Percentiles rank a stretch among this genome's conserved stretches.
Evolutionary conservation across 495 filamentous ascomycete genomes (phyloP).

Genomic region (Annulohypoxylon stygium): DNA sequence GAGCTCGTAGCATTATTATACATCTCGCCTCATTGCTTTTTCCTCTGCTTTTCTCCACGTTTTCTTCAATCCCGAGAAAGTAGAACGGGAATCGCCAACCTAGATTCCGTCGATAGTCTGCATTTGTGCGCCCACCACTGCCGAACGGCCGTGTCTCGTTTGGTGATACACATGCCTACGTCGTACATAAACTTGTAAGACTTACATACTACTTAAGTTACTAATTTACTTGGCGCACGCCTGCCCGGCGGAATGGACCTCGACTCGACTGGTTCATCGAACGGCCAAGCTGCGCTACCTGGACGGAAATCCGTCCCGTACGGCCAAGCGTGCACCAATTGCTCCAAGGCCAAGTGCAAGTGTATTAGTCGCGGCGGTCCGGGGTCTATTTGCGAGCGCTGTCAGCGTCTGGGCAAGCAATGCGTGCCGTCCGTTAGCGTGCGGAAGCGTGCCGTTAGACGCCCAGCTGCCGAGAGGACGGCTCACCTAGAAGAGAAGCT

Average conservation of each 20-base stretch:
- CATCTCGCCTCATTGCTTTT: conserved; percentile 5
- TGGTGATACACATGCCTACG: background rate
- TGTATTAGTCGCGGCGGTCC: conserved; percentile 58
- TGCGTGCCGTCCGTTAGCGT: conserved; percentile 57
- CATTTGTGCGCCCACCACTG: conserved; percentile 21
- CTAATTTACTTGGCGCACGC: conserved; percentile 11
- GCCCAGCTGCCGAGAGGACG: conserved; percentile 50
- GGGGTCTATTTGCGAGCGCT: conserved; percentile 65
- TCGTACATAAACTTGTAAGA: background rate
- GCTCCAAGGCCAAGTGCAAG: conserved; percentile 68
- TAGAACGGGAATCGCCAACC: conserved; percentile 22
- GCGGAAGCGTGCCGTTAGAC: conserved; percentile 51
- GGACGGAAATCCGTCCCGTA: conserved; percentile 47
- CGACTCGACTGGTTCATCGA: conserved; percentile 23
- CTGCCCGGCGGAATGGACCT: conserved; percentile 32
- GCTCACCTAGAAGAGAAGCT: conserved; percentile 63
- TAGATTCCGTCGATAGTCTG: conserved; percentile 19
- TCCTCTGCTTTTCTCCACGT: background rate
- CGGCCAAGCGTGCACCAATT: conserved; percentile 68
- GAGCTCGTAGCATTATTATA: conserved; percentile 9
- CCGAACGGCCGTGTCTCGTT: conserved; percentile 6
- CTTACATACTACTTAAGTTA: background rate
- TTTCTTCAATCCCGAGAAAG: conserved; percentile 11
- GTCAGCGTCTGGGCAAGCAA: conserved; percentile 58
- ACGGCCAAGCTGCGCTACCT: conserved; percentile 6